A percentile compares a stretch with the other conserved stretches of the same genome.
Conservation (phyloP, 768 basidiomycete species). For the Auriscalpium vulgare region DNA sequence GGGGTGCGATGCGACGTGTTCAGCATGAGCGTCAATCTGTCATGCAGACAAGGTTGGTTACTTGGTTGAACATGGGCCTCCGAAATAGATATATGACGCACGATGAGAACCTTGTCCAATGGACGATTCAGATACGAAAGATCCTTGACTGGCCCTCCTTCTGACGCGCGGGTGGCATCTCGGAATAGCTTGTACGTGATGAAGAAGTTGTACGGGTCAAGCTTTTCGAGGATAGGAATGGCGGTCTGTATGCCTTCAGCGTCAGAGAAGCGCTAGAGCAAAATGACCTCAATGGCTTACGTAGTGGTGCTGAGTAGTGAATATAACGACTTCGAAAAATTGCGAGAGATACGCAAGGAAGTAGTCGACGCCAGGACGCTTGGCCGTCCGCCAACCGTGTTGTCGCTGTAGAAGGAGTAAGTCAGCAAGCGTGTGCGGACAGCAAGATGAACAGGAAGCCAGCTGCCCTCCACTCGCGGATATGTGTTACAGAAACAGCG, state of each 20-base stretch:
- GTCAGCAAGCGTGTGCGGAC: background rate
- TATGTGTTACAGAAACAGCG: background rate
- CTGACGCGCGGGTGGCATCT: slow-evolving; percentile 78
- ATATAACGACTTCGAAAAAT: slow-evolving; percentile 96
- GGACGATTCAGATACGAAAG: slow-evolving; percentile 85
- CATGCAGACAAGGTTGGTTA: slow-evolving; percentile 49
- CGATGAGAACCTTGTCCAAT: slow-evolving; percentile 10
- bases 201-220: slow-evolving; percentile 89
- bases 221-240: slow-evolving; percentile 79
- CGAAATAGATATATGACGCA: background rate
- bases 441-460: background rate
- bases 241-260: slow-evolving; percentile 56
- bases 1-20: slow-evolving; percentile 71
- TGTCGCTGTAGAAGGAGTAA: slow-evolving; percentile 48
- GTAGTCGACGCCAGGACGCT: slow-evolving; percentile 96
- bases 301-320: slow-evolving; percentile 85
- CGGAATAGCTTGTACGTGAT: slow-evolving; percentile 88
- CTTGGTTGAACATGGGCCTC: too few relatives aligned
- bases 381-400: slow-evolving; percentile 95
- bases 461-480: background rate
- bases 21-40: slow-evolving; percentile 75
- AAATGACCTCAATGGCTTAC: slow-evolving; percentile 29
- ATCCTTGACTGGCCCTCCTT: slow-evolving; percentile 89
- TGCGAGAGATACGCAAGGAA: slow-evolving; percentile 96
- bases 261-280: slow-evolving; percentile 1